phyloP scores from a whole-genome alignment of 1,284 basidiomycete genomes.

The Irpex rosettiformis region DNA sequence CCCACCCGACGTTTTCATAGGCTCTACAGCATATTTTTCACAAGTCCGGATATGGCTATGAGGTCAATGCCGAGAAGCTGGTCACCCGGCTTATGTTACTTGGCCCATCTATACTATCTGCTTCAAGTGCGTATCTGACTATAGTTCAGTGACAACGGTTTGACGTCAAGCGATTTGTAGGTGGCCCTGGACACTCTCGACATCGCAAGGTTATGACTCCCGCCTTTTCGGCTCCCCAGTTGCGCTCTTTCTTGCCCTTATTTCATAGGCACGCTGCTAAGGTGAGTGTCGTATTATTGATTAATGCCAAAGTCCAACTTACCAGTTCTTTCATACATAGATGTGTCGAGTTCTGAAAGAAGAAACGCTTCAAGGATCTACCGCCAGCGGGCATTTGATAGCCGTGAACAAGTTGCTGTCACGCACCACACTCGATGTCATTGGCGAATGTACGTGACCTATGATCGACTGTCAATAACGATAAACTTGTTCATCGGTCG shows the following conservation, averaged over 20 bases:
- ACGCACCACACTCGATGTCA: conserved; percentile 10
- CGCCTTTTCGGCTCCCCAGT: conserved; percentile 22
- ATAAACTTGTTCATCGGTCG: neutral
- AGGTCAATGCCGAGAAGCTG: conserved; percentile 14
- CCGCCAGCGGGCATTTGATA: conserved; percentile 1
- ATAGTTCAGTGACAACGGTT: neutral
- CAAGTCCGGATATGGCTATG: conserved; percentile 24
- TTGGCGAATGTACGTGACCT: conserved; percentile 9
- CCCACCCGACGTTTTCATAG: conserved; percentile 1
- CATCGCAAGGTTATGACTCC: conserved; percentile 30
- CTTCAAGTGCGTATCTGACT: conserved; percentile 14
- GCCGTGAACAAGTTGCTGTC: conserved; percentile 10
- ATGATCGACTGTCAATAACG: neutral
- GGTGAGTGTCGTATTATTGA: neutral
- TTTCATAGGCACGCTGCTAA: conserved; percentile 15
- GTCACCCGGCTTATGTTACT: conserved; percentile 9
- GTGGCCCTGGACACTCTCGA: conserved; percentile 22
- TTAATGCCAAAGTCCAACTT: neutral
- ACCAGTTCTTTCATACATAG: neutral
- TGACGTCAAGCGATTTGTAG: neutral
- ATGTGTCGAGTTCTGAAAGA: conserved; percentile 15
- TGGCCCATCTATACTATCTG: conserved; percentile 21
- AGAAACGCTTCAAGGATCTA: conserved; percentile 9
- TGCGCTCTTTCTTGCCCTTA: conserved; percentile 21
- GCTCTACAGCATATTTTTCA: conserved; percentile 28